Conservation (phyloP, 371 early-diverging fungal species). For the Circinella umbellata region DNA sequence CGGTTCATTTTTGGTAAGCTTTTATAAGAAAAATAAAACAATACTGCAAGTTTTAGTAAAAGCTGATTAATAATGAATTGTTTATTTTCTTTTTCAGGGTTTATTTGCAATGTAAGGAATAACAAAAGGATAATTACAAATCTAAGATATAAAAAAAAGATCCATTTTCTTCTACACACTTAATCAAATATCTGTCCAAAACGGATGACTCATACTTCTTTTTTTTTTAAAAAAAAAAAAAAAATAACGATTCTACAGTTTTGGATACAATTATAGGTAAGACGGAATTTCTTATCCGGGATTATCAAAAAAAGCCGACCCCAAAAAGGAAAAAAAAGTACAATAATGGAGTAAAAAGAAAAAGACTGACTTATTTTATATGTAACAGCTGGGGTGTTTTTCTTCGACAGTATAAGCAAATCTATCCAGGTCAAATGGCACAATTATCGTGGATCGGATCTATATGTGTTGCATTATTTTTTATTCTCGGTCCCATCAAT, state of each 20-base stretch:
- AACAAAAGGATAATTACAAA: background rate
- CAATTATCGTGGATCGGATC: slow-evolving; percentile 49
- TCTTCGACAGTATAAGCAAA: slow-evolving; percentile 37
- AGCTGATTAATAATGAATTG: no score
- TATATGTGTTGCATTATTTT: slow-evolving; percentile 41
- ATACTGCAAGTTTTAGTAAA: no score
- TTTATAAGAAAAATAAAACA: background rate
- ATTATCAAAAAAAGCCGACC: background rate
- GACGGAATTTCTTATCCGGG: background rate
- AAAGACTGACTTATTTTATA: background rate
- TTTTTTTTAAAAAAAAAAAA: slow-evolving; percentile 13
- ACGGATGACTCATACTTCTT: background rate
- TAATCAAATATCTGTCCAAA: no score
- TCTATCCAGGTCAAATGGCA: slow-evolving; percentile 33
- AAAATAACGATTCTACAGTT: slow-evolving; percentile 26
- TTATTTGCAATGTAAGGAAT: slow-evolving; percentile 27
- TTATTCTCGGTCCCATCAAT: slow-evolving; percentile 48
- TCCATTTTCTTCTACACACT: no score
- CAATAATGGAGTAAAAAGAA: background rate
- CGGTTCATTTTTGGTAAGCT: slow-evolving; percentile 49
- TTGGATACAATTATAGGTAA: slow-evolving; percentile 42
- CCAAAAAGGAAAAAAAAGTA: background rate
- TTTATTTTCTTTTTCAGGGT: slow-evolving; percentile 17
- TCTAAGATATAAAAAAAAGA: background rate
- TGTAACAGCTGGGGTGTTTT: slow-evolving; percentile 35